Conservation (phyloP, 805 yeast genomes). For the Nakazawaea anatomiae region DNA sequence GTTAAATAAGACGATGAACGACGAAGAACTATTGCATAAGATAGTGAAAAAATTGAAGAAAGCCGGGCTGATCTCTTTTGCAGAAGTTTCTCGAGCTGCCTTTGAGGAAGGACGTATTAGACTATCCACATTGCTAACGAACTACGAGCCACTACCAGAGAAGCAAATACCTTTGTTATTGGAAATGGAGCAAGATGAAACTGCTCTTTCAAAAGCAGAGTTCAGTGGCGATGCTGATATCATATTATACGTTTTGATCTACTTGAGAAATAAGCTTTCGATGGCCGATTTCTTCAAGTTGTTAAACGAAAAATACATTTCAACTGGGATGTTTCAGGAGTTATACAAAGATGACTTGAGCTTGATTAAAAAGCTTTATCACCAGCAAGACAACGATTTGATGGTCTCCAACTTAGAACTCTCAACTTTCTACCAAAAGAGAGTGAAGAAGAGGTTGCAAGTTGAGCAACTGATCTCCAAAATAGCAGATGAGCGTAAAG, state of each 20-base stretch:
- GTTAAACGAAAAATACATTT: constrained; percentile 41
- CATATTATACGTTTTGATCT: constrained; percentile 48
- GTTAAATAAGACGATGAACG: constrained; percentile 46
- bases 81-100: constrained; percentile 57
- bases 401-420: constrained; percentile 40
- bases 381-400: constrained; percentile 55
- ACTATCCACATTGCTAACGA: constrained; percentile 61
- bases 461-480: constrained; percentile 16
- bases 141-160: constrained; percentile 58
- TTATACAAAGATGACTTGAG: constrained; percentile 28
- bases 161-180: constrained; percentile 60
- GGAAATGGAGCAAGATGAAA: constrained; percentile 64
- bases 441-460: neutral
- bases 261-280: constrained; percentile 48
- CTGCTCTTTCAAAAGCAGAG: constrained; percentile 64
- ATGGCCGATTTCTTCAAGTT: constrained; percentile 65
- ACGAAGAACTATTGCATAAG: constrained; percentile 47
- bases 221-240: constrained; percentile 57
- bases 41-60: constrained; percentile 41
- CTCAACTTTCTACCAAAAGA: constrained; percentile 9
- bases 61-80: constrained; percentile 42
- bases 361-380: constrained; percentile 46
- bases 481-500: constrained; percentile 17
- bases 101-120: constrained; percentile 74
- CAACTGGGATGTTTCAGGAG: constrained; percentile 31